Evolutionary conservation across 768 basidiomycete genomes (phyloP).

Genomic region (Sporobolomyces roseus): DNA sequence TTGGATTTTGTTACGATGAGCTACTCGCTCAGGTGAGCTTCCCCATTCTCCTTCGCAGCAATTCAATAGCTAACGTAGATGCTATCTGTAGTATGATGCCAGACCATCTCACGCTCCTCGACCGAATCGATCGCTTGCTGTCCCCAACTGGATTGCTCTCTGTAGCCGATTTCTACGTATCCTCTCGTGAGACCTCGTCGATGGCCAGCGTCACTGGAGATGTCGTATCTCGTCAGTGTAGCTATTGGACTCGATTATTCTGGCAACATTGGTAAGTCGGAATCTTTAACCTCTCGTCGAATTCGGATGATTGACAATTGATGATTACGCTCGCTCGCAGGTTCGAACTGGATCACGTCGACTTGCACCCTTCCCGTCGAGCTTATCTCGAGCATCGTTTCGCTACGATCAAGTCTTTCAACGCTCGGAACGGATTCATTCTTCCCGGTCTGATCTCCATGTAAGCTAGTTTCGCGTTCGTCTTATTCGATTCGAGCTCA

Average conservation of each 20-base stretch:
- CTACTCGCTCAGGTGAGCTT: conserved; percentile 52
- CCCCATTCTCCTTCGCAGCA: too few species aligned
- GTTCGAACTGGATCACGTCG: conserved; percentile 53
- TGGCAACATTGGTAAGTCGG: conserved; percentile 66
- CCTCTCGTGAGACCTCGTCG: conserved; percentile 57
- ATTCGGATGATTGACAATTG: conserved; percentile 51
- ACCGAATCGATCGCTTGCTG: conserved; percentile 64
- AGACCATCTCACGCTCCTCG: conserved; percentile 56
- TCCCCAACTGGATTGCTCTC: conserved; percentile 60
- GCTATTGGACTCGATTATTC: conserved; percentile 68
- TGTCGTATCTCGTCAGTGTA: conserved; percentile 55
- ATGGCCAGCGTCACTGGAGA: conserved; percentile 65
- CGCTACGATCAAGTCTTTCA: conserved; percentile 62
- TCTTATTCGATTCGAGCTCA: too few species aligned
- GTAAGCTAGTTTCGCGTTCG: conserved; percentile 44
- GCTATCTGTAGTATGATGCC: conserved; percentile 43
- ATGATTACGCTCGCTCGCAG: conserved; percentile 35
- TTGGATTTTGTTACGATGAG: conserved; percentile 53
- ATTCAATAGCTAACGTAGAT: too few species aligned
- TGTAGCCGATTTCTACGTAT: conserved; percentile 72
- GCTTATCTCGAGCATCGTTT: conserved; percentile 75
- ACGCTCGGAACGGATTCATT: conserved; percentile 67
- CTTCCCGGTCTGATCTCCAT: conserved; percentile 66
- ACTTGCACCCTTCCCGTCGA: conserved; percentile 49
- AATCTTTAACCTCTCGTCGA: neutral